Evolutionary conservation across 2,329 filamentous ascomycete species (phyloP), one percentile per base, ranked within the genome.

Genomic region (Celoporthe dispersa): DNA sequence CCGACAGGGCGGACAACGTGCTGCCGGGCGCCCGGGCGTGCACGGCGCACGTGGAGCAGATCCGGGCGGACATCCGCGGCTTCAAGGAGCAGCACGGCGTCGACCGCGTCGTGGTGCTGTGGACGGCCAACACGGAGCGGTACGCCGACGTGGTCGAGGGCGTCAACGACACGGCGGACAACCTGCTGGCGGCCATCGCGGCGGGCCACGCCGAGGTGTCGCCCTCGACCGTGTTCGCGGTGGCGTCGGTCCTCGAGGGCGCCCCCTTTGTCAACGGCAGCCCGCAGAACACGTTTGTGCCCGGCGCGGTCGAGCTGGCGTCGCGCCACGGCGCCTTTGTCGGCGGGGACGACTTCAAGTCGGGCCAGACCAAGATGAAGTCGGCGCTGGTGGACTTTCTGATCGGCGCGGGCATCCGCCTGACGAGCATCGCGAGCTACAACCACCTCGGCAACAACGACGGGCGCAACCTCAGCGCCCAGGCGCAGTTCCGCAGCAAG

Each of bases 281-380:
- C 73, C 96, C 96, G 44, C 96, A 99, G 83, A 99, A 99, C 87
- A 99, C 96, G 59, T 98, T 99, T 77, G 95, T 99, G 28, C 95
- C 95, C 11, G 96, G 96, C 78, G 93, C 92, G 71, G 91, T 98
- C 75, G 87, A 95, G 78, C 90, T 99, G 70, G 96, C 96, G 31
- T 93, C 97, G 85, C 87, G 91, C 82, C 90, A 97, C 82, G 87
- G 88, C 69, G 90, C 94, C 73, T 99, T 97, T 85, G 94, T 99
- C 77, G 96, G 96, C 70, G 96, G 96, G 74, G 96, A 99, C 78
- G 96, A 99, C 84, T 99, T 99, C 91, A 99, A 99, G 86, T 98
- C 96, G 73, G 96, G 96, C 73, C 96, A 99, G 87, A 99, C 96
- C 80, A 99, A 99, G 90, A 99, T 99, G 96, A 99, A 99, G 86